These are phyloP conservation scores for Candida ascalaphidarum DNA, from an alignment of 805 yeast genomes.

Conservation along the genomic window DNA sequence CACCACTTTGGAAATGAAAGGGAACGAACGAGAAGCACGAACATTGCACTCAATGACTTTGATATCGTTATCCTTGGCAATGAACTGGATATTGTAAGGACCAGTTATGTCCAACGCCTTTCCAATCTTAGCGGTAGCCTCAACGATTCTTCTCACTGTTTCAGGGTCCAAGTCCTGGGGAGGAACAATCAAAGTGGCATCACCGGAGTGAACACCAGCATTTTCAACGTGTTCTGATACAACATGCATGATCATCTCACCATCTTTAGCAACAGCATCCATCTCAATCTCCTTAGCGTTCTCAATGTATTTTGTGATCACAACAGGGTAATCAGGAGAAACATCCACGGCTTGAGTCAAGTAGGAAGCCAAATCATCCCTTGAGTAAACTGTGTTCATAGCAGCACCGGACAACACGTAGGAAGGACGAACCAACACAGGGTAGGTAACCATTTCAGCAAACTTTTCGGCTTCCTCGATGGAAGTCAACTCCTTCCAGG, in stretches of 20 bases:
- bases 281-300: constrained; percentile 96
- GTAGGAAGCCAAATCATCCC: constrained; percentile 80
- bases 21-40: constrained; percentile 99
- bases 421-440: constrained; percentile 95
- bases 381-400: constrained; percentile 91
- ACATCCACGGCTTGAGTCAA: constrained; percentile 93
- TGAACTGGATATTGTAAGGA: constrained; percentile 95
- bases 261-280: constrained; percentile 97
- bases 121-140: constrained; percentile 94
- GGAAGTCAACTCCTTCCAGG: constrained; percentile 96
- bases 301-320: constrained; percentile 92
- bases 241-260: constrained; percentile 92
- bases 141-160: constrained; percentile 85
- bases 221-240: constrained; percentile 98
- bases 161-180: constrained; percentile 92
- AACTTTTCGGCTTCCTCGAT: constrained; percentile 86
- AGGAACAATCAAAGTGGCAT: constrained; percentile 94
- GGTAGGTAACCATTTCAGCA: constrained; percentile 86
- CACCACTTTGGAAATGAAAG: constrained; percentile 94
- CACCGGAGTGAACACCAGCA: constrained; percentile 99
- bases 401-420: constrained; percentile 98
- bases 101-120: constrained; percentile 93
- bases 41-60: constrained; percentile 98
- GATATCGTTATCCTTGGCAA: constrained; percentile 90
- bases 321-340: constrained; percentile 97